Percentiles rank a stretch among this genome's conserved stretches.
These are phyloP conservation scores for Yarrowia keelungensis DNA, from an alignment of 805 yeast species.

Conservation along the genomic window DNA sequence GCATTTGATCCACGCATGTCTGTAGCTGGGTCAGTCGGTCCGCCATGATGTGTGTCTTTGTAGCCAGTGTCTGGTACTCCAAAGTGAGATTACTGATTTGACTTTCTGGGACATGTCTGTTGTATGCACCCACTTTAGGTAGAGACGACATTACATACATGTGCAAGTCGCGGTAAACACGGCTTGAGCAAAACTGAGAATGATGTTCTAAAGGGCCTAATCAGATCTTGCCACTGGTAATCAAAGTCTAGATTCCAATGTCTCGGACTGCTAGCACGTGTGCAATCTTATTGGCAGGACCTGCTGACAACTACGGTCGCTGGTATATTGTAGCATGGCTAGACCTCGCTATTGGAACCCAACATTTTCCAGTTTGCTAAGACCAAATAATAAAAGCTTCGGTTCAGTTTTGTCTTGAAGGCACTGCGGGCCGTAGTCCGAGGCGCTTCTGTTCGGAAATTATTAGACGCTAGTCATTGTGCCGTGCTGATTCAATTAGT, in stretches of 20 bases:
- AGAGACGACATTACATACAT: not conserved
- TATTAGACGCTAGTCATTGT: not conserved
- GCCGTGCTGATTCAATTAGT: not conserved
- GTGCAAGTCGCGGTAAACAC: not conserved
- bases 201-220: no score
- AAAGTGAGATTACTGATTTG: constrained; percentile 9
- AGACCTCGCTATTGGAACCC: not conserved
- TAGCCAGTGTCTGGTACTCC: constrained; percentile 4
- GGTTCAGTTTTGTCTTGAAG: no score
- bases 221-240: not conserved
- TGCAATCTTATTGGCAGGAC: not conserved
- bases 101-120: constrained; percentile 2
- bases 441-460: not conserved
- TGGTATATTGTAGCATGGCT: not conserved
- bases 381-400: not conserved
- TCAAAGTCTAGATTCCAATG: not conserved
- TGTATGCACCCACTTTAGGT: constrained; percentile 10
- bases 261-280: constrained; percentile 3
- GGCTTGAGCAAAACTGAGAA: not conserved
- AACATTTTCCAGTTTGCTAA: not conserved
- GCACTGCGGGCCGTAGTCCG: not conserved
- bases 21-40: constrained; percentile 92
- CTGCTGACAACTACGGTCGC: not conserved
- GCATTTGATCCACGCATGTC: constrained; percentile 74
- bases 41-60: constrained; percentile 58